phyloP scores from a whole-genome alignment of 1,284 basidiomycete species.

The Xerocomus tenax region DNA sequence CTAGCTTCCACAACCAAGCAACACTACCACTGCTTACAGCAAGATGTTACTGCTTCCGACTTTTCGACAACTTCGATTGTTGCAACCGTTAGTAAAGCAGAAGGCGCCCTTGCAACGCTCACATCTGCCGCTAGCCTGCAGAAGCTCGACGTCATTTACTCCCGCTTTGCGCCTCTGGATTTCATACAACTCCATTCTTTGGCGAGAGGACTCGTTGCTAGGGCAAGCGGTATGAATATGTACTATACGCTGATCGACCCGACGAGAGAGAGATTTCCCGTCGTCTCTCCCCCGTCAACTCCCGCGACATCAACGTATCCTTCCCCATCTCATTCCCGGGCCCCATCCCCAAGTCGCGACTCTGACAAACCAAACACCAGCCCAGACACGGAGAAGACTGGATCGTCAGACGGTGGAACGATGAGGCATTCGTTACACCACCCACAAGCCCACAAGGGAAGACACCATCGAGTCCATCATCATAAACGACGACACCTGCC shows the following conservation, averaged over 20 bases:
- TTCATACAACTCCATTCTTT: slow-evolving; percentile 47
- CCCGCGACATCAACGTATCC: slow-evolving; percentile 33
- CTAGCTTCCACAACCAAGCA: slow-evolving; percentile 41
- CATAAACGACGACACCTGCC: slow-evolving; percentile 19
- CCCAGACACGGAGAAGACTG: slow-evolving; percentile 5
- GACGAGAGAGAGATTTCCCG: slow-evolving; percentile 47
- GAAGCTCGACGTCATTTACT: slow-evolving; percentile 56
- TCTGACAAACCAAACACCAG: background rate
- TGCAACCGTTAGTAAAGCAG: slow-evolving; percentile 40
- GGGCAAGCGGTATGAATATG: slow-evolving; percentile 56
- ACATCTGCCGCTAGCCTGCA: slow-evolving; percentile 50
- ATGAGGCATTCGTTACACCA: background rate
- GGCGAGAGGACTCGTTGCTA: slow-evolving; percentile 45
- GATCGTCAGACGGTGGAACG: background rate
- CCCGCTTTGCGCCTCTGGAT: slow-evolving; percentile 55
- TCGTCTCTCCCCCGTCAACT: slow-evolving; percentile 41
- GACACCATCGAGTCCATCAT: slow-evolving; percentile 24
- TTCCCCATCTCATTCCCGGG: slow-evolving; percentile 27
- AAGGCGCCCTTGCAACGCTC: slow-evolving; percentile 48
- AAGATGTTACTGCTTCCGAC: slow-evolving; percentile 38
- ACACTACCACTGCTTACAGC: slow-evolving; percentile 44
- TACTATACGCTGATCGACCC: slow-evolving; percentile 61
- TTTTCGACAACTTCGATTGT: slow-evolving; percentile 39
- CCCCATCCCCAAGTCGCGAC: slow-evolving; percentile 20
- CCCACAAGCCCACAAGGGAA: slow-evolving; percentile 6